phyloP scores from a whole-genome alignment of 345 rosid genomes.

The Eutrema yunnanense region DNA sequence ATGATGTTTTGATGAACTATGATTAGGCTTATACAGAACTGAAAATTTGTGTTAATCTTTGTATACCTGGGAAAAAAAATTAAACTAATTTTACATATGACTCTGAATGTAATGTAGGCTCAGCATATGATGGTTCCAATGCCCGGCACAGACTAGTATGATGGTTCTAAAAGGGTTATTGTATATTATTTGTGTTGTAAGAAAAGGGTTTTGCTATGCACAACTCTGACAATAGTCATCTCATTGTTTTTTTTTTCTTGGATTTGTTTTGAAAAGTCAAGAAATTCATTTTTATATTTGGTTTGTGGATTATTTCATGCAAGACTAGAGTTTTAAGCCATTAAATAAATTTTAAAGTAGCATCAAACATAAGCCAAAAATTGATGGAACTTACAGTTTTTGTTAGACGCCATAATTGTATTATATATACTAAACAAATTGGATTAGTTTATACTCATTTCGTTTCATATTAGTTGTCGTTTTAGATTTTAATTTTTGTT shows the following conservation, averaged over 20 bases:
- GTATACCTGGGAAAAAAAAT: background rate
- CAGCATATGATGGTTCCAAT: constrained; percentile 63
- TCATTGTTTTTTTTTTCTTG: background rate
- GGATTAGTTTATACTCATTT: background rate
- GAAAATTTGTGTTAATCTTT: background rate
- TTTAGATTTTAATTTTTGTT: too few species aligned
- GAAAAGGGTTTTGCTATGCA: constrained; percentile 9
- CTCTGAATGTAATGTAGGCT: constrained; percentile 32
- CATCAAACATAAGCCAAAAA: background rate
- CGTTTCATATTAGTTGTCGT: too few species aligned
- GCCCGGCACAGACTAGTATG: constrained; percentile 50
- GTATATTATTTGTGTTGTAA: constrained; percentile 23
- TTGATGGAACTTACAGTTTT: background rate
- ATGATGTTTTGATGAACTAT: background rate
- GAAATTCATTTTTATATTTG: background rate
- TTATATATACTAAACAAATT: background rate
- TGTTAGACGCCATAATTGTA: background rate
- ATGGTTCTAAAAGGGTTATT: background rate
- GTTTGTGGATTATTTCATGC: constrained; percentile 7
- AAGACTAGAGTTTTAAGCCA: background rate
- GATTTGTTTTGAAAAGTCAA: constrained; percentile 8
- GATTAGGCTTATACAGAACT: background rate
- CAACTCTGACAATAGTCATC: constrained; percentile 13
- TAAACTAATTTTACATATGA: background rate
- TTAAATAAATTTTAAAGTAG: background rate